Conservation (phyloP, 169 alveolate genomes). For the Cryptosporidium parvum region DNA sequence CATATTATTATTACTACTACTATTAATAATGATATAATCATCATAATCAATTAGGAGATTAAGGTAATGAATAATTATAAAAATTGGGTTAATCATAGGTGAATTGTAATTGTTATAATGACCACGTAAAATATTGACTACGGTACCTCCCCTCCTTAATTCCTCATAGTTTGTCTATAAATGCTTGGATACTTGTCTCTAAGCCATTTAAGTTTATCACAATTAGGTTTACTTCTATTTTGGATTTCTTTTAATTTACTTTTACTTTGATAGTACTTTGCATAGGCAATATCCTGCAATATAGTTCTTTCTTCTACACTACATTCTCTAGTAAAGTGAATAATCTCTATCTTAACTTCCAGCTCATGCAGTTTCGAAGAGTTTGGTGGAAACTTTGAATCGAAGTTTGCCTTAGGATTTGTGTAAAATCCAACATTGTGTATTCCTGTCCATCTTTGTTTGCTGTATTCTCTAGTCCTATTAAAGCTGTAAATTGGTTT, state of each 20-base stretch:
- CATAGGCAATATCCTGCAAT: slow-evolving; percentile 68
- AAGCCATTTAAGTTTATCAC: slow-evolving; percentile 72
- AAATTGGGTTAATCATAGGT: background rate
- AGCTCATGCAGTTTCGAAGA: slow-evolving; percentile 50
- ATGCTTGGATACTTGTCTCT: slow-evolving; percentile 60
- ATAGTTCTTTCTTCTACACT: slow-evolving; percentile 63
- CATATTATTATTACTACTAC: too few relatives aligned
- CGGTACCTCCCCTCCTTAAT: slow-evolving; percentile 1
- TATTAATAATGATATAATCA: background rate
- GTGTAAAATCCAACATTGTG: slow-evolving; percentile 40
- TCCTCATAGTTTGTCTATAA: slow-evolving; percentile 62
- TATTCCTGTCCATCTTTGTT: slow-evolving; percentile 68
- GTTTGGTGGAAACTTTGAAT: slow-evolving; percentile 39
- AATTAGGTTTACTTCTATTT: slow-evolving; percentile 55
- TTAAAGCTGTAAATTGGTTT: slow-evolving; percentile 38
- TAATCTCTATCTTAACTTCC: slow-evolving; percentile 60
- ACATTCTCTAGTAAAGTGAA: slow-evolving; percentile 72
- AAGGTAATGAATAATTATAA: background rate
- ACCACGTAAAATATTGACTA: background rate
- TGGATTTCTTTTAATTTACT: slow-evolving; percentile 52
- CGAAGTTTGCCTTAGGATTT: slow-evolving; percentile 43
- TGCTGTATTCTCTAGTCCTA: slow-evolving; percentile 42
- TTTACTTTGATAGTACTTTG: slow-evolving; percentile 59
- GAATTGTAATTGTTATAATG: background rate
- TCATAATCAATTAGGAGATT: slow-evolving; percentile 8